phyloP scores from a whole-genome alignment of 805 yeast species.

The Yueomyces sp. region DNA sequence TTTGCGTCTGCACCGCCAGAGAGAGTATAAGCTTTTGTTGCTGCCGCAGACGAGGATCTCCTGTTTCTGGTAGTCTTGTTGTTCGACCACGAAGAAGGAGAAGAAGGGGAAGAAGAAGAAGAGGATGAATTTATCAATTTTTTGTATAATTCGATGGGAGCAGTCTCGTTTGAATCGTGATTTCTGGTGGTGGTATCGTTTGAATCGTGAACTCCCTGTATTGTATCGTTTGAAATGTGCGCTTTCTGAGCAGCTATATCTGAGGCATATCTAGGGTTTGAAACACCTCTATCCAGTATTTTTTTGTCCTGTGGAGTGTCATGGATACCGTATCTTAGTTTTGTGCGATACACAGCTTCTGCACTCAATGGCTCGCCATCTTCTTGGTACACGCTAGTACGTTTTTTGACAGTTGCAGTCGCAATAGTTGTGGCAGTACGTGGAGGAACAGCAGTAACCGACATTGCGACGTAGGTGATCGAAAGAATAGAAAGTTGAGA shows the following conservation, averaged over 20 bases:
- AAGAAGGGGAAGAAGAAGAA: neutral
- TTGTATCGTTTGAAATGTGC: slow-evolving; percentile 15
- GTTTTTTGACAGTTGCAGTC: neutral
- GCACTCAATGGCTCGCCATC: slow-evolving; percentile 57
- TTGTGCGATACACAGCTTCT: slow-evolving; percentile 65
- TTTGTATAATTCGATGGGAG: too few relatives aligned
- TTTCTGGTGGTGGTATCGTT: neutral
- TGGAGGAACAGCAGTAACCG: too few relatives aligned
- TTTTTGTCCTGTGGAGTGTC: slow-evolving; percentile 31
- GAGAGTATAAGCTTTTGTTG: slow-evolving; percentile 19
- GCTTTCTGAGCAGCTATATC: slow-evolving; percentile 70
- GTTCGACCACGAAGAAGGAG: neutral
- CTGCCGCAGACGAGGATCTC: slow-evolving; percentile 8
- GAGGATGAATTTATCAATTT: too few relatives aligned
- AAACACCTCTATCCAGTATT: slow-evolving; percentile 41
- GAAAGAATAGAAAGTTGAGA: too few relatives aligned
- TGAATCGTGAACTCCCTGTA: neutral
- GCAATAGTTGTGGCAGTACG: too few relatives aligned
- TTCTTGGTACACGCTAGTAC: slow-evolving; percentile 41
- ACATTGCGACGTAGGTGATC: too few relatives aligned
- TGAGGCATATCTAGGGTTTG: slow-evolving; percentile 40
- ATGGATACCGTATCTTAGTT: slow-evolving; percentile 53
- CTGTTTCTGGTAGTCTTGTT: neutral
- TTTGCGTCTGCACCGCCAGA: slow-evolving; percentile 9
- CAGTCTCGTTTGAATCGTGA: too few relatives aligned